phyloP scores from a whole-genome alignment of 1,284 basidiomycete genomes.

The Irpex lacteus region DNA sequence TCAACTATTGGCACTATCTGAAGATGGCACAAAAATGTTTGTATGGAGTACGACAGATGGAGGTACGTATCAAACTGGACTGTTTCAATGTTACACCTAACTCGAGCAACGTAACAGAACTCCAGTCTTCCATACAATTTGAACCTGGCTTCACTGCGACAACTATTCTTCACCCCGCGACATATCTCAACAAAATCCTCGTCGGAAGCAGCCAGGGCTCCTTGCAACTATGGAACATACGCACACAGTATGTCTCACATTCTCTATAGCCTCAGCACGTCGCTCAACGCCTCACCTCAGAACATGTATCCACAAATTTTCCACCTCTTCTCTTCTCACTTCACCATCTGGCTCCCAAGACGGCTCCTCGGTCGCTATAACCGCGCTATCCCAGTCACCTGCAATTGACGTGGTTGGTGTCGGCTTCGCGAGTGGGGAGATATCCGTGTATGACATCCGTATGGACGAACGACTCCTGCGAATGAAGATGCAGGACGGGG shows the following conservation, averaged over 20 bases:
- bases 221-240: slow-evolving; percentile 94
- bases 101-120: slow-evolving; percentile 35
- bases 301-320: slow-evolving; percentile 65
- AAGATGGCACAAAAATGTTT: slow-evolving; percentile 78
- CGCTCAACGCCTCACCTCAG: slow-evolving; percentile 32
- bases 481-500: slow-evolving; percentile 85
- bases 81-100: not conserved
- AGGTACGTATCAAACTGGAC: slow-evolving; percentile 40
- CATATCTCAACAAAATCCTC: slow-evolving; percentile 95
- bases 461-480: slow-evolving; percentile 87
- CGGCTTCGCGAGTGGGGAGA: slow-evolving; percentile 85
- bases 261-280: slow-evolving; percentile 5
- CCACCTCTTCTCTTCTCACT: slow-evolving; percentile 47
- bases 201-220: slow-evolving; percentile 81
- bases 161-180: slow-evolving; percentile 87
- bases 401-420: slow-evolving; percentile 95
- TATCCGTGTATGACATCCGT: slow-evolving; percentile 87
- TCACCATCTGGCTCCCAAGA: slow-evolving; percentile 32
- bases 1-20: slow-evolving; percentile 76
- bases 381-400: slow-evolving; percentile 85
- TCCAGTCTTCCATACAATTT: slow-evolving; percentile 70
- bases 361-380: slow-evolving; percentile 59
- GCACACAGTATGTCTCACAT: slow-evolving; percentile 60
- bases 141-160: slow-evolving; percentile 82
- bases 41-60: slow-evolving; percentile 73